These are phyloP conservation scores for Leccinum subrobustum DNA, from an alignment of 1,284 basidiomycete species.

Conservation along the genomic window DNA sequence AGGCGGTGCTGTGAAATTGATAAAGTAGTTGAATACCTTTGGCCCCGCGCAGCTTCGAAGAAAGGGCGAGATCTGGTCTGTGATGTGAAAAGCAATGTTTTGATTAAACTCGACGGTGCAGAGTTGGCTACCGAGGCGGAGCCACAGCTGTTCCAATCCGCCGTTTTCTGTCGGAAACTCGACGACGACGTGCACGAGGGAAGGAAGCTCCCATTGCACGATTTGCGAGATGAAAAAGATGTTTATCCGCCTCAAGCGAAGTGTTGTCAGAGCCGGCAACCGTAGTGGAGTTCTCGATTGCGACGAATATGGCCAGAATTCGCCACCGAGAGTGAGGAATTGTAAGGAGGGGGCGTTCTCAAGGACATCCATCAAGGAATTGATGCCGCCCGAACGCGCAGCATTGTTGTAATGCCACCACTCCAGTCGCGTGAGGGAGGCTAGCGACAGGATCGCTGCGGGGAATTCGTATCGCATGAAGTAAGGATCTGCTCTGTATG, in stretches of 20 bases:
- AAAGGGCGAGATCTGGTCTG: constrained; percentile 46
- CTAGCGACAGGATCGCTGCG: constrained; percentile 43
- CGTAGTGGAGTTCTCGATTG: constrained; percentile 27
- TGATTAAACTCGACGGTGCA: constrained; percentile 56
- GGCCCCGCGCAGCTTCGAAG: constrained; percentile 48
- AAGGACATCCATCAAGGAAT: constrained; percentile 55
- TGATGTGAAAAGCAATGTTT: constrained; percentile 49
- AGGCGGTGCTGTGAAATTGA: constrained; percentile 50
- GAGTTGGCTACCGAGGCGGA: constrained; percentile 49
- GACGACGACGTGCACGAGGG: constrained; percentile 42
- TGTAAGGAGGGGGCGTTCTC: constrained; percentile 50
- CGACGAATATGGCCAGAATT: constrained; percentile 36
- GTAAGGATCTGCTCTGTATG: constrained; percentile 26
- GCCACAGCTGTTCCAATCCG: constrained; percentile 42
- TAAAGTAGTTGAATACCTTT: constrained; percentile 53
- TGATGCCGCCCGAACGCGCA: constrained; percentile 62
- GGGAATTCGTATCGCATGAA: constrained; percentile 53
- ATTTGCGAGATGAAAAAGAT: constrained; percentile 51
- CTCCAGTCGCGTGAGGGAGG: constrained; percentile 59
- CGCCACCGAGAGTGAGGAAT: constrained; percentile 58
- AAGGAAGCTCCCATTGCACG: constrained; percentile 52
- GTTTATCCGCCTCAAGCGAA: constrained; percentile 51
- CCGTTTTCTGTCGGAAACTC: constrained; percentile 31
- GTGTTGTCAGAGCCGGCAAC: constrained; percentile 47
- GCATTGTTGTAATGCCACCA: constrained; percentile 66